Percentiles rank a stretch among this genome's conserved stretches.
These are phyloP conservation scores for Paradendryphiella salina DNA, from an alignment of 2,329 filamentous ascomycete species.

Conservation along the genomic window DNA sequence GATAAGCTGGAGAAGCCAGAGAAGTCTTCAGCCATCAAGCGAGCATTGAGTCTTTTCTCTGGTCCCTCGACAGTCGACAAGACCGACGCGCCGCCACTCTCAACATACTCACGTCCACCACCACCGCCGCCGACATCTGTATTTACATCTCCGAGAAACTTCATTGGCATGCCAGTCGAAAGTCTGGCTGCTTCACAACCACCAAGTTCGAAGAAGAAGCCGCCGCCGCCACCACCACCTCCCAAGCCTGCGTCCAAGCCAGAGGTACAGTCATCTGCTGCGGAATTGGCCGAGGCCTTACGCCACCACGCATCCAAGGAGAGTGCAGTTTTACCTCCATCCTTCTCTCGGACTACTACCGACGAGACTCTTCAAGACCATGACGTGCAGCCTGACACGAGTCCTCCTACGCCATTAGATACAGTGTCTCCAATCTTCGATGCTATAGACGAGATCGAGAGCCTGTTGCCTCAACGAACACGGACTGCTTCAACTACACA, in stretches of 20 bases:
- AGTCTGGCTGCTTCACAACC: slow-evolving; percentile 23
- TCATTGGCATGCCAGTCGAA: slow-evolving; percentile 30
- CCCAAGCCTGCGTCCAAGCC: slow-evolving; percentile 15
- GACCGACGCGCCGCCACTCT: slow-evolving; percentile 8
- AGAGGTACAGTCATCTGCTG: slow-evolving; percentile 12
- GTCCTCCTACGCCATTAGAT: slow-evolving; percentile 29
- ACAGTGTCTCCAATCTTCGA: slow-evolving; percentile 42
- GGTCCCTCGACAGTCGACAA: slow-evolving; percentile 2
- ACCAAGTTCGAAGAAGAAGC: slow-evolving; percentile 19
- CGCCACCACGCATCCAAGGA: slow-evolving; percentile 22
- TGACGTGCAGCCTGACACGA: slow-evolving; percentile 34
- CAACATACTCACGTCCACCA: slow-evolving; percentile 28
- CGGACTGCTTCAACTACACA: slow-evolving; percentile 27
- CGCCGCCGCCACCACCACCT: slow-evolving; percentile 12
- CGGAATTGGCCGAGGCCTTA: slow-evolving; percentile 18
- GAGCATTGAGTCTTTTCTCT: slow-evolving; percentile 20
- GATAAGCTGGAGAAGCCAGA: slow-evolving; percentile 9
- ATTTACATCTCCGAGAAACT: slow-evolving; percentile 31
- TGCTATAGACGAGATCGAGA: slow-evolving; percentile 43
- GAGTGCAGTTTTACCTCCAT: slow-evolving; percentile 30
- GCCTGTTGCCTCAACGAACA: slow-evolving; percentile 32
- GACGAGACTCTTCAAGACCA: slow-evolving; percentile 19
- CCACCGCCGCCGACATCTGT: slow-evolving; percentile 33
- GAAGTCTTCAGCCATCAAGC: slow-evolving; percentile 21
- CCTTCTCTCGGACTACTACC: slow-evolving; percentile 18